Percentiles rank a stretch among this genome's conserved stretches.
phyloP scores from a whole-genome alignment of 129 eudicot species.

The Lonicera japonica region DNA sequence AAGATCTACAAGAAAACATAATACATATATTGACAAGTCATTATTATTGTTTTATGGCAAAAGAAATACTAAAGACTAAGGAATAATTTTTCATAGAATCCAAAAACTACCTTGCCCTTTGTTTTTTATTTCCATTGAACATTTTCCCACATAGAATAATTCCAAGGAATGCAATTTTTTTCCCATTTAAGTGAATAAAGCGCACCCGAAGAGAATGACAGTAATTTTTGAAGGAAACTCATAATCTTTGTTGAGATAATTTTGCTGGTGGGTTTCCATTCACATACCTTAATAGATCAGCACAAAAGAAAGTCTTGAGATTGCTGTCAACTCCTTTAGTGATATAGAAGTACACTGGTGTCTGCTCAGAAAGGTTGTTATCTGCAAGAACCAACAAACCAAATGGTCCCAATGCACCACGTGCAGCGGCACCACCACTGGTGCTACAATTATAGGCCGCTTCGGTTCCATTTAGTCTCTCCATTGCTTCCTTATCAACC shows the following conservation, averaged over 20 bases:
- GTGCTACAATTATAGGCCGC: conserved; percentile 37
- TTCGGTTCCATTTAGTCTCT: conserved; percentile 24
- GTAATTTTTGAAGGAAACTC: too few relatives aligned
- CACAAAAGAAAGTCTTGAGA: conserved; percentile 38
- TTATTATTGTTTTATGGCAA: neutral
- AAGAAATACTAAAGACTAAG: too few relatives aligned
- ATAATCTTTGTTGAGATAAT: too few relatives aligned
- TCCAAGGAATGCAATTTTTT: too few relatives aligned
- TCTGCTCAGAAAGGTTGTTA: conserved; percentile 27
- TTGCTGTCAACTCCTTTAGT: conserved; percentile 40
- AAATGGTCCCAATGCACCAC: conserved; percentile 55
- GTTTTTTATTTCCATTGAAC: too few relatives aligned
- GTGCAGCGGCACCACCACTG: conserved; percentile 29
- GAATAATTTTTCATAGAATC: too few relatives aligned
- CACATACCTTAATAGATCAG: conserved; percentile 41
- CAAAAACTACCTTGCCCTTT: too few relatives aligned
- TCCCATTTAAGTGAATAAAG: too few relatives aligned
- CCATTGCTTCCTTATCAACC: conserved; percentile 38
- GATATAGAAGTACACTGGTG: conserved; percentile 51
- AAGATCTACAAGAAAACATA: conserved; percentile 29
- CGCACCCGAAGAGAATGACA: too few relatives aligned
- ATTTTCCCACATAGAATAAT: too few relatives aligned
- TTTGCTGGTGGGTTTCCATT: too few relatives aligned
- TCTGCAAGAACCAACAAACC: conserved; percentile 40
- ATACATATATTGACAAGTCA: neutral